phyloP scores from a whole-genome alignment of 495 filamentous ascomycete species.

The Neurospora sp. region DNA sequence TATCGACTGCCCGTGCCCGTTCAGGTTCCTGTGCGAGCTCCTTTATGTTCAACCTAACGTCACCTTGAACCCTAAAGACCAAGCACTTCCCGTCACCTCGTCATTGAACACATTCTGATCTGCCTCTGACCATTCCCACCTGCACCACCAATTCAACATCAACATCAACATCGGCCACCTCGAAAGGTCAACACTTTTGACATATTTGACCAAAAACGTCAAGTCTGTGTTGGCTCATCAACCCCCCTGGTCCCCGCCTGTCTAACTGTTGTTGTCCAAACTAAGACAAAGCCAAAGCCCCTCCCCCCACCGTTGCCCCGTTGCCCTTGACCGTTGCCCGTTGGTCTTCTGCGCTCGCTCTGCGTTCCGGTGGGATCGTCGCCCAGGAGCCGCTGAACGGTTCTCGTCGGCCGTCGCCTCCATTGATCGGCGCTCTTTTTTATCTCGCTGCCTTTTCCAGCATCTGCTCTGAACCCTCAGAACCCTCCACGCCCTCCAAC shows the following conservation, averaged over 20 bases:
- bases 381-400: neutral
- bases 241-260: neutral
- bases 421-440: neutral
- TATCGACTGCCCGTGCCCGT: neutral
- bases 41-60: neutral
- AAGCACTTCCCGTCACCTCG: neutral
- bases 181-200: neutral
- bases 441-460: neutral
- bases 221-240: neutral
- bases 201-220: neutral
- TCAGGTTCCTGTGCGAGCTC: neutral
- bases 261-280: neutral
- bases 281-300: neutral
- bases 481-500: conserved; percentile 1
- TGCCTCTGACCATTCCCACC: neutral
- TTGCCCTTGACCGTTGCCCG: neutral
- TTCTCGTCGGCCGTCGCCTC: neutral
- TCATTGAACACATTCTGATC: neutral
- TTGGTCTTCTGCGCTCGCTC: neutral
- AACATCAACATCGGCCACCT: neutral
- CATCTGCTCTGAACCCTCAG: neutral
- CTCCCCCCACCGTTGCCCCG: neutral
- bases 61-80: neutral
- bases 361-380: neutral
- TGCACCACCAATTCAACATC: neutral